Evolutionary conservation across 306 rosid genomes (phyloP).

Genomic region (Benincasa hispida): DNA sequence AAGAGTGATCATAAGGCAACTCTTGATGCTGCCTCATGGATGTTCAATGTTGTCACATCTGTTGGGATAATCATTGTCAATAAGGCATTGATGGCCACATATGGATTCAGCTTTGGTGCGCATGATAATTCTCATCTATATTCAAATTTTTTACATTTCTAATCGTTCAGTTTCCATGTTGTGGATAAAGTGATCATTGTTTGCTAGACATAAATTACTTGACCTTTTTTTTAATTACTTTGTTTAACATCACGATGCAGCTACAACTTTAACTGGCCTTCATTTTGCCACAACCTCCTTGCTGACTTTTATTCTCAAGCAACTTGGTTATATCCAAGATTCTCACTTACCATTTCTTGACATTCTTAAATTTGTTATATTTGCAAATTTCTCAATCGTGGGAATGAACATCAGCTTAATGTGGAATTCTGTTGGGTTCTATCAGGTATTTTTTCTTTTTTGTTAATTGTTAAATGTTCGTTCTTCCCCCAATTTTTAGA

Average conservation of each 20-base stretch:
- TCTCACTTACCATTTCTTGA: conserved; percentile 66
- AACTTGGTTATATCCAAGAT: conserved; percentile 63
- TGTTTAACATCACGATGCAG: conserved; percentile 29
- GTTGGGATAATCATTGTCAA: conserved; percentile 82
- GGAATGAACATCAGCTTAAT: conserved; percentile 90
- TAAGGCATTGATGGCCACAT: conserved; percentile 81
- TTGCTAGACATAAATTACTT: background rate
- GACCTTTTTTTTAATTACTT: background rate
- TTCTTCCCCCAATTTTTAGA: background rate
- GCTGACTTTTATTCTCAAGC: conserved; percentile 49
- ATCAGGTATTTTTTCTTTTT: conserved; percentile 42
- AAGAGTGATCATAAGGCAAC: conserved; percentile 68
- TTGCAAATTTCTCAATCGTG: conserved; percentile 83
- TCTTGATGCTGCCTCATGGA: conserved; percentile 72
- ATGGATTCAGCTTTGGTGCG: conserved; percentile 80
- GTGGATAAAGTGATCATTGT: background rate
- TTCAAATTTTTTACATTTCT: background rate
- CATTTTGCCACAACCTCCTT: conserved; percentile 73
- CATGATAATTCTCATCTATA: background rate
- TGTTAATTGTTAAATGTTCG: background rate
- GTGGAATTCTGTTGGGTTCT: conserved; percentile 97
- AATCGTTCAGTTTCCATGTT: background rate
- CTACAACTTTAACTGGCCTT: conserved; percentile 82
- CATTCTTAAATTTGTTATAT: conserved; percentile 67
- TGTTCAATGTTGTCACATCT: conserved; percentile 84